Evolutionary conservation across 805 yeast species (phyloP).

Genomic region (Brettanomyces anomalus): DNA sequence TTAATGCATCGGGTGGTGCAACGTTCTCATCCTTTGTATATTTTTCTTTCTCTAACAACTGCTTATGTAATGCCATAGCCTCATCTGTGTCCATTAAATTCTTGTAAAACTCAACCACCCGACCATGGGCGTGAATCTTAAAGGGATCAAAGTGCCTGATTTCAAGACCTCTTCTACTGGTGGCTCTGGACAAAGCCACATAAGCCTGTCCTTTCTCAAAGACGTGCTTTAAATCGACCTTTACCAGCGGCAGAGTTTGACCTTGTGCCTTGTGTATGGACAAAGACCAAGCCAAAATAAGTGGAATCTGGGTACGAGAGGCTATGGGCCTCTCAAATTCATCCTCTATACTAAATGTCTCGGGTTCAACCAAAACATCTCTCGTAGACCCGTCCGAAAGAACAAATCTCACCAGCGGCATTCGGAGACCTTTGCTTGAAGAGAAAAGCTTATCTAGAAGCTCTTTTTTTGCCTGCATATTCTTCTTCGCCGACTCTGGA

Average conservation of each 20-base stretch:
- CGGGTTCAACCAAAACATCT: conserved; percentile 74
- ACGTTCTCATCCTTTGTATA: background rate
- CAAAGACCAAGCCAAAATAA: conserved; percentile 92
- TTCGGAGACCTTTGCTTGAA: conserved; percentile 36
- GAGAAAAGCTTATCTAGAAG: conserved; percentile 34
- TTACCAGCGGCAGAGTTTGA: conserved; percentile 67
- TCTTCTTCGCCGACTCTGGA: conserved; percentile 16
- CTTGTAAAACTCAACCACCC: conserved; percentile 63
- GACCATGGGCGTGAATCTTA: conserved; percentile 60
- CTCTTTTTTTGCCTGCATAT: conserved; percentile 39
- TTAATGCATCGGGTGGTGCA: background rate
- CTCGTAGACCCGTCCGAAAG: conserved; percentile 64
- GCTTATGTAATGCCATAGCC: conserved; percentile 7
- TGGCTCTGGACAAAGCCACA: conserved; percentile 88
- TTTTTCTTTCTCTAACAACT: conserved; percentile 2
- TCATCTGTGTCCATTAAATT: conserved; percentile 32
- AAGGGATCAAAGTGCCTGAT: conserved; percentile 59
- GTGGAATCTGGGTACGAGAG: conserved; percentile 70
- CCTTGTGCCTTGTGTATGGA: conserved; percentile 97
- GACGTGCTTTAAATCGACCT: conserved; percentile 64
- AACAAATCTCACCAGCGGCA: conserved; percentile 74
- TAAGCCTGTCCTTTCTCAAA: conserved; percentile 95
- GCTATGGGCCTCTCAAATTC: conserved; percentile 61
- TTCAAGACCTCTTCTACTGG: conserved; percentile 69
- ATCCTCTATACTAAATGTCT: conserved; percentile 73